Conservation (phyloP, 2,329 filamentous ascomycete species). For the Talaromyces sp. region DNA sequence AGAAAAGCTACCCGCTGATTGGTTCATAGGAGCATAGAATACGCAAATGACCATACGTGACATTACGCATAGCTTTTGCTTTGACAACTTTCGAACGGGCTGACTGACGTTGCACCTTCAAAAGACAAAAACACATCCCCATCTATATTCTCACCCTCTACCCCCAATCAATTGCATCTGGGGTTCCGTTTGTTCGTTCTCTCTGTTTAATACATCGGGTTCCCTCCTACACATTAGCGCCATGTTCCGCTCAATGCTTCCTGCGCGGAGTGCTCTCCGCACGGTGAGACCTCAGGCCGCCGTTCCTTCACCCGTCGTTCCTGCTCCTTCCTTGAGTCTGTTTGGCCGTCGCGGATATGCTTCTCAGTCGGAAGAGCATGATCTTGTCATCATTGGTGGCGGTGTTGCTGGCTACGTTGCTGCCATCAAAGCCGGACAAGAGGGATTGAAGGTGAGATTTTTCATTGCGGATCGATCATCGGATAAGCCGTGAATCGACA, state of each 20-base stretch:
- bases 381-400: slow-evolving; percentile 95
- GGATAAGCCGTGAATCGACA: not conserved
- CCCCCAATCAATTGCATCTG: slow-evolving; percentile 5
- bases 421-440: slow-evolving; percentile 97
- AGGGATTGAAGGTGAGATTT: slow-evolving; percentile 77
- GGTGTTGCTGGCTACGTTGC: slow-evolving; percentile 98
- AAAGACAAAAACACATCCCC: slow-evolving; percentile 10
- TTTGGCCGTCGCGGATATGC: slow-evolving; percentile 56
- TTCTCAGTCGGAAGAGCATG: slow-evolving; percentile 64
- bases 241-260: slow-evolving; percentile 54
- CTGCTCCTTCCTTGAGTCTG: slow-evolving; percentile 43
- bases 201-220: not conserved
- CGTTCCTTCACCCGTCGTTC: slow-evolving; percentile 34
- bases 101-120: slow-evolving; percentile 11
- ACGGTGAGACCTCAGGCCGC: slow-evolving; percentile 34
- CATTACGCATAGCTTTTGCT: slow-evolving; percentile 19
- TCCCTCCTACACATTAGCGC: slow-evolving; percentile 23
- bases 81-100: slow-evolving; percentile 9
- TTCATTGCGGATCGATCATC: not conserved
- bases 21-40: not conserved
- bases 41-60: slow-evolving; percentile 16
- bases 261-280: slow-evolving; percentile 46
- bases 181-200: slow-evolving; percentile 1
- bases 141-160: slow-evolving; percentile 1
- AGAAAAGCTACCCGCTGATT: not conserved